Percentiles rank a stretch among this genome's conserved stretches.
Evolutionary conservation across 352 stramenopile species (phyloP).

Genomic region (Saprolegnia parasitica): DNA sequence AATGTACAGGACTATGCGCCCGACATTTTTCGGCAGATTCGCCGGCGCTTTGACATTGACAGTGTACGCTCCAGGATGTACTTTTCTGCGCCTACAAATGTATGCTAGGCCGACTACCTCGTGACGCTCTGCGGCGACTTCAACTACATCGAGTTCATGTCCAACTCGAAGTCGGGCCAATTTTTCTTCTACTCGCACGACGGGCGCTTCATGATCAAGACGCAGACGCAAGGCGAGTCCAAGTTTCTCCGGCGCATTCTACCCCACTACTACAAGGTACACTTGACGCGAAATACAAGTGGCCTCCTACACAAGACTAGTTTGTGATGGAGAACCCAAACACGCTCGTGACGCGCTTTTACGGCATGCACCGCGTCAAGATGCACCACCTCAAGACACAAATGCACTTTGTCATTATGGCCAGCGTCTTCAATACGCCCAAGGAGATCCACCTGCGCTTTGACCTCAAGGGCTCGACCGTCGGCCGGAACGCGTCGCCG

Average conservation of each 20-base stretch:
- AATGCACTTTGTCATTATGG: constrained; percentile 96
- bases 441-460: constrained; percentile 87
- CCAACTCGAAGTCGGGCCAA: constrained; percentile 97
- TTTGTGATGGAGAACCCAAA: constrained; percentile 96
- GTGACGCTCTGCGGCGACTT: constrained; percentile 90
- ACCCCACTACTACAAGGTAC: constrained; percentile 93
- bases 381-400: constrained; percentile 93
- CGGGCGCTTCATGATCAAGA: constrained; percentile 98
- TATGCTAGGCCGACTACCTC: constrained; percentile 78
- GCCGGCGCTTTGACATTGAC: constrained; percentile 68
- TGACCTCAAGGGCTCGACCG: constrained; percentile 88
- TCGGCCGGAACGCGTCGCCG: constrained; percentile 66
- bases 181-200: constrained; percentile 99
- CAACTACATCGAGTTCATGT: constrained; percentile 98
- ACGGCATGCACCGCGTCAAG: constrained; percentile 98
- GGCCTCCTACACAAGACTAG: neutral
- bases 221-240: constrained; percentile 97
- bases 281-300: neutral
- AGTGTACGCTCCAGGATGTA: constrained; percentile 26
- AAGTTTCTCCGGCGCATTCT: constrained; percentile 97
- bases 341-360: constrained; percentile 96
- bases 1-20: constrained; percentile 89
- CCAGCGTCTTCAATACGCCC: constrained; percentile 94
- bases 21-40: constrained; percentile 79
- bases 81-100: constrained; percentile 27